A percentile compares a stretch with the other conserved stretches of the same genome.
These are phyloP conservation scores for Cercis canadensis DNA, from an alignment of 306 rosid genomes.

Conservation along the genomic window DNA sequence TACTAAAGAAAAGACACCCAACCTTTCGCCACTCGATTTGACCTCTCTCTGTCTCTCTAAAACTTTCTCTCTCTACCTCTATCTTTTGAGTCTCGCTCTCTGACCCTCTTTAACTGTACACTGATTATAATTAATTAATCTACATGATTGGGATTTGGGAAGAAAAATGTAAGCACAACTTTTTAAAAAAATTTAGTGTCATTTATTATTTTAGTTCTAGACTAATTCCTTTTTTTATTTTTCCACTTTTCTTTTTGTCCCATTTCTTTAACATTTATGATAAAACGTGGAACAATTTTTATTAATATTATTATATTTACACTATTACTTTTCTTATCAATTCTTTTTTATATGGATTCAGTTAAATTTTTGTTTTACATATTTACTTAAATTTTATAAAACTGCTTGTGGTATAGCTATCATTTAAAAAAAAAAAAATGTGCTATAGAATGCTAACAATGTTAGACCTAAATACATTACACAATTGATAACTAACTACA, in stretches of 20 bases:
- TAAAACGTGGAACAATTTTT: no score
- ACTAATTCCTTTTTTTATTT: neutral
- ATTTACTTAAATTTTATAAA: no score
- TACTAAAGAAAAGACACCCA: constrained; percentile 54
- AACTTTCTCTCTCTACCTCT: constrained; percentile 37
- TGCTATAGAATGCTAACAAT: no score
- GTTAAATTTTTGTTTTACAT: no score
- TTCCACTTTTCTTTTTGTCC: neutral
- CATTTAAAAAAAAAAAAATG: no score
- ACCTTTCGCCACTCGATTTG: constrained; percentile 90
- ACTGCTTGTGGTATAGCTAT: no score
- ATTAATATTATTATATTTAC: no score
- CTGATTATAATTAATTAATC: constrained; percentile 32
- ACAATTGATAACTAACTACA: no score
- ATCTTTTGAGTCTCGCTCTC: constrained; percentile 14
- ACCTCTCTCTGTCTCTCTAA: constrained; percentile 52
- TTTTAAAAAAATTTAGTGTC: neutral
- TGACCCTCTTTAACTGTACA: constrained; percentile 15
- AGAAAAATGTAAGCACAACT: constrained; percentile 10
- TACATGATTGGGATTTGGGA: constrained; percentile 52
- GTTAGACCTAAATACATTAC: no score
- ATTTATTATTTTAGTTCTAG: no score
- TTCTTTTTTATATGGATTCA: no score
- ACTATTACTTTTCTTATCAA: no score
- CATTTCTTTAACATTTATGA: neutral